Evolutionary conservation across 2,329 filamentous ascomycete species (phyloP).

Genomic region (Emmonsia crescens): DNA sequence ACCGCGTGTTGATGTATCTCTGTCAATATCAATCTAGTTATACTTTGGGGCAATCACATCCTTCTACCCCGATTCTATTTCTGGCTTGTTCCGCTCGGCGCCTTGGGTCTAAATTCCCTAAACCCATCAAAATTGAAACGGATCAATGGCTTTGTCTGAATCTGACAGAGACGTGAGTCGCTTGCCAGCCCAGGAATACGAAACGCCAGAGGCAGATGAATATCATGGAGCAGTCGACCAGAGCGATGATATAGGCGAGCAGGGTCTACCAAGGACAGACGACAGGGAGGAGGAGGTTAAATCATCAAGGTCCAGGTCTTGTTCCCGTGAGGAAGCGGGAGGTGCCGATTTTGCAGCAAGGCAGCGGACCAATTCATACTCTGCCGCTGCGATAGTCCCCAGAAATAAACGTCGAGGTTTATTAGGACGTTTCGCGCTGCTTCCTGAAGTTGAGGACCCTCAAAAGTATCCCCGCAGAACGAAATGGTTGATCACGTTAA

Average conservation of each 20-base stretch:
- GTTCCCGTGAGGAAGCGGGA: background rate
- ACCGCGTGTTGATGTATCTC: background rate
- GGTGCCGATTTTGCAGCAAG: background rate
- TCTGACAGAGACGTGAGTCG: background rate
- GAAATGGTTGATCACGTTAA: slow-evolving; percentile 76
- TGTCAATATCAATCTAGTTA: background rate
- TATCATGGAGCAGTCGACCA: background rate
- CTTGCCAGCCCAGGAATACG: background rate
- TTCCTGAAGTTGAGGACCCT: slow-evolving; percentile 70
- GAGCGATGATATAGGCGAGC: background rate
- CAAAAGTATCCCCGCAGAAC: slow-evolving; percentile 59
- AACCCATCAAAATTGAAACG: background rate
- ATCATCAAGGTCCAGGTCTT: background rate
- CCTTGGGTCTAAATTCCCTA: background rate
- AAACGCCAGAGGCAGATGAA: background rate
- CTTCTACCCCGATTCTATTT: background rate
- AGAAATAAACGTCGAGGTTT: slow-evolving; percentile 55
- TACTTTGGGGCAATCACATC: background rate
- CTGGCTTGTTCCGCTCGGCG: background rate
- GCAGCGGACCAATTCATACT: slow-evolving; percentile 1
- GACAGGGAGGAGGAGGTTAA: background rate
- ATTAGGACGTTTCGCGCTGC: slow-evolving; percentile 56
- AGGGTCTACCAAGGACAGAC: background rate
- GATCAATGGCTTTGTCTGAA: background rate
- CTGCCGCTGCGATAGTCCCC: slow-evolving; percentile 37